phyloP scores from a whole-genome alignment of 805 yeast genomes.

The Zygosaccharomyces bailii region DNA sequence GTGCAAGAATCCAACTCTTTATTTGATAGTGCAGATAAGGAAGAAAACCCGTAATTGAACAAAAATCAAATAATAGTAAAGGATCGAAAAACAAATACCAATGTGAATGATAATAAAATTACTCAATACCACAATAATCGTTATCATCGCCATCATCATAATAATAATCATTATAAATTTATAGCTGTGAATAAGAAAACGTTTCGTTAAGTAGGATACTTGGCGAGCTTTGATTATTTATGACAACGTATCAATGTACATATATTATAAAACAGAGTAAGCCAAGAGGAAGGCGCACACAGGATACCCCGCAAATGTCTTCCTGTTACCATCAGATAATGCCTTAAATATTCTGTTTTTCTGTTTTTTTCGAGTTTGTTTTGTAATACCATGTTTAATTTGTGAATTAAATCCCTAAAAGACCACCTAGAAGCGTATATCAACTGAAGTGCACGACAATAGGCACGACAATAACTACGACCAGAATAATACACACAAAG shows the following conservation, averaged over 20 bases:
- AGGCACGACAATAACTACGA: conserved; percentile 88
- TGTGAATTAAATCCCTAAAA: conserved; percentile 5
- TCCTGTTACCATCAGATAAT: not conserved
- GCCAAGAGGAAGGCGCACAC: not conserved
- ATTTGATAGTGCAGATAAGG: conserved; percentile 10
- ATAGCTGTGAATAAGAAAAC: conserved; percentile 1
- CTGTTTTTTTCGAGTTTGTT: conserved; percentile 1
- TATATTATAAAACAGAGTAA: conserved; percentile 1
- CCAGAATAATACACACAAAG: conserved; percentile 70
- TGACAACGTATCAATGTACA: conserved; percentile 1
- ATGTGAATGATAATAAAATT: not conserved
- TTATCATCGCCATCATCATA: not conserved
- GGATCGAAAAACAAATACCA: not conserved
- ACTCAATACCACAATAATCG: not conserved
- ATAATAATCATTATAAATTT: not conserved
- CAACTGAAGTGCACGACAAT: conserved; percentile 80
- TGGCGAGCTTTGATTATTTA: not conserved
- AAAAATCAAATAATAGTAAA: not conserved
- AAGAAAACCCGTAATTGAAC: conserved; percentile 1
- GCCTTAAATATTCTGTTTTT: not conserved
- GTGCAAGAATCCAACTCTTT: conserved; percentile 47
- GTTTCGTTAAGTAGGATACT: not conserved
- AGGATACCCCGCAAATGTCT: not conserved
- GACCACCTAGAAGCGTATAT: conserved; percentile 3
- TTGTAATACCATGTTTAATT: conserved; percentile 2